Percentiles rank a stretch among this genome's conserved stretches.
Evolutionary conservation across 768 basidiomycete genomes (phyloP).

Genomic region (Brasilioporus rufonigricans): DNA sequence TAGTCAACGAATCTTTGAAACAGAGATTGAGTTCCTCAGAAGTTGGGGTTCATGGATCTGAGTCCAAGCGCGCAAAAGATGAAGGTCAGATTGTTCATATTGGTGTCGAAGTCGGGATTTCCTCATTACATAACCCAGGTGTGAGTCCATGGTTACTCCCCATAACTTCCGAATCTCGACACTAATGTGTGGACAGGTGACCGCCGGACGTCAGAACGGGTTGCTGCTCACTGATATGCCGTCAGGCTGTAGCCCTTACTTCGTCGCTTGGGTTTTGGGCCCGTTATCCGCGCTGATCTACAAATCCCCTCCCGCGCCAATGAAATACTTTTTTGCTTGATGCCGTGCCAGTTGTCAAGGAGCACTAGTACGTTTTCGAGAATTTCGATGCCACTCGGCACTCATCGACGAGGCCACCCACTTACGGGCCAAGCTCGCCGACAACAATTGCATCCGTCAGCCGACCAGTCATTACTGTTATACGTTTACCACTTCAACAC

Average conservation of each 20-base stretch:
- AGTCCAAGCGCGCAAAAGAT: background rate
- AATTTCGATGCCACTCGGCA: background rate
- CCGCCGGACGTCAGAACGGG: background rate
- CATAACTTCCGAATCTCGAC: background rate
- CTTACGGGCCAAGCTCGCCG: background rate
- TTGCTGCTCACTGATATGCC: background rate
- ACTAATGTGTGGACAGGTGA: background rate
- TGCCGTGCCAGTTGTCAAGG: conserved; percentile 2
- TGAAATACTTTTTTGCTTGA: background rate
- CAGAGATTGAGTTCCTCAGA: background rate
- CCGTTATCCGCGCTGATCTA: background rate
- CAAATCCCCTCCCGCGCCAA: background rate
- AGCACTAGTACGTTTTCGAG: background rate
- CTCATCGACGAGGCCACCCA: background rate
- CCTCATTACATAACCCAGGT: background rate
- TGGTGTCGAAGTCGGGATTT: background rate
- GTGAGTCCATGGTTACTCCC: background rate
- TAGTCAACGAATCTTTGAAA: background rate
- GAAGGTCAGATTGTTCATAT: background rate
- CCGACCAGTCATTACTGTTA: background rate
- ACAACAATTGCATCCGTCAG: background rate
- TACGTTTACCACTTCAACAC: background rate
- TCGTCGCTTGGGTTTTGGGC: background rate
- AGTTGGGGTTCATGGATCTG: no score
- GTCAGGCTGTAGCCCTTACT: background rate